A percentile compares a stretch with the other conserved stretches of the same genome.
Evolutionary conservation across 1,284 basidiomycete species (phyloP).

Genomic region (Ustilago bromivora): DNA sequence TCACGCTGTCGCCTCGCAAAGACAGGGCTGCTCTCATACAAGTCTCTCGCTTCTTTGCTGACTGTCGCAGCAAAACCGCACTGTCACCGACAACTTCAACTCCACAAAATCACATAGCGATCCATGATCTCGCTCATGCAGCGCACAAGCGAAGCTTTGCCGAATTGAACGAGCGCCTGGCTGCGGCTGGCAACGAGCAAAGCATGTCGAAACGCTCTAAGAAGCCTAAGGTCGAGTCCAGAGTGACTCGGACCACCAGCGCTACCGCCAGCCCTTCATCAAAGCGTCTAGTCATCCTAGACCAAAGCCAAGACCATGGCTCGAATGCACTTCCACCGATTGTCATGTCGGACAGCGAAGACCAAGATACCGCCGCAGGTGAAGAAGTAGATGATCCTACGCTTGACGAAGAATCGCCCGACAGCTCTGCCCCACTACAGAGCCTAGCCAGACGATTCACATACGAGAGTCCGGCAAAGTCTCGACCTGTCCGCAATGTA

Average conservation of each 20-base stretch:
- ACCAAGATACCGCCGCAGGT: background rate
- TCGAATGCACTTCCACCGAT: constrained; percentile 12
- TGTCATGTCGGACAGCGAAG: constrained; percentile 30
- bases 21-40: background rate
- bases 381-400: background rate
- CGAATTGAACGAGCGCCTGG: background rate
- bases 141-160: background rate
- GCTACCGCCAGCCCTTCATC: background rate
- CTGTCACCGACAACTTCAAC: background rate
- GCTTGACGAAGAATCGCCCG: constrained; percentile 3
- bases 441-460: constrained; percentile 15
- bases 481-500: background rate
- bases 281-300: background rate
- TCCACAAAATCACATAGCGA: background rate
- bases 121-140: background rate
- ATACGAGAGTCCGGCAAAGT: constrained; percentile 23
- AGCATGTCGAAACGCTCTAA: constrained; percentile 24
- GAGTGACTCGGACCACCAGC: background rate
- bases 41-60: background rate
- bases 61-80: background rate
- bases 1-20: constrained; percentile 33
- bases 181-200: background rate
- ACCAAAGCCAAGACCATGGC: background rate
- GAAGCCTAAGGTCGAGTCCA: constrained; percentile 8
- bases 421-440: background rate